Percentiles rank a stretch among this genome's conserved stretches.
Conservation (phyloP, 345 rosid genomes). For the Syzygium aqueum region DNA sequence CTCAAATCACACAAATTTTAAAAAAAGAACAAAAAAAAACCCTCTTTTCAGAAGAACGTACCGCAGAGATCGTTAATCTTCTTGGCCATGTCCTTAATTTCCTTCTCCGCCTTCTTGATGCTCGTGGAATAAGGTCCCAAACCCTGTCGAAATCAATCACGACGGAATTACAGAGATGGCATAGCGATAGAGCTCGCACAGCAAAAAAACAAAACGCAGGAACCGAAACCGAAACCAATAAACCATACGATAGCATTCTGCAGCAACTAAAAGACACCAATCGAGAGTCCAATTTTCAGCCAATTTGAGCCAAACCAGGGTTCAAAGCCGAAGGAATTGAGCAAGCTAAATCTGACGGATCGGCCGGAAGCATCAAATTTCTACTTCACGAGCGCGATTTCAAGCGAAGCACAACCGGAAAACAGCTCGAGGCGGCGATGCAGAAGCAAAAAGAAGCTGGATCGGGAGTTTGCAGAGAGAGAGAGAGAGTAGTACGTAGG, state of each 20-base stretch:
- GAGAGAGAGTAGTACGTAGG: constrained; percentile 37
- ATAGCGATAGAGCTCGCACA: neutral
- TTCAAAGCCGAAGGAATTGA: neutral
- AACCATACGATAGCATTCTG: neutral
- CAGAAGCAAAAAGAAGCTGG: neutral
- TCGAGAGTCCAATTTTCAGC: neutral
- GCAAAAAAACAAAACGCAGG: neutral
- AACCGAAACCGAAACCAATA: neutral
- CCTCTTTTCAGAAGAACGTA: constrained; percentile 10
- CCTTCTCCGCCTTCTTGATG: constrained; percentile 88
- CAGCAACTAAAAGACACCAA: neutral
- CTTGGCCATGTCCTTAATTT: constrained; percentile 86
- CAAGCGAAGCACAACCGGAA: neutral
- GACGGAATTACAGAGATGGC: neutral
- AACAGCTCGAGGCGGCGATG: neutral
- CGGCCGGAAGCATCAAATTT: neutral
- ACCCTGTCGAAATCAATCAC: constrained; percentile 33
- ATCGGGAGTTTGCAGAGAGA: neutral
- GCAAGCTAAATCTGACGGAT: neutral
- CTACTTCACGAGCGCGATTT: neutral
- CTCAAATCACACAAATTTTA: neutral
- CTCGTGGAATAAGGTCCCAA: constrained; percentile 87
- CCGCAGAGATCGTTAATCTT: constrained; percentile 83
- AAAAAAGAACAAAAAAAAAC: neutral
- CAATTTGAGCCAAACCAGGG: neutral